Conservation (phyloP, 768 basidiomycete genomes). For the Suillus hirtellus region DNA sequence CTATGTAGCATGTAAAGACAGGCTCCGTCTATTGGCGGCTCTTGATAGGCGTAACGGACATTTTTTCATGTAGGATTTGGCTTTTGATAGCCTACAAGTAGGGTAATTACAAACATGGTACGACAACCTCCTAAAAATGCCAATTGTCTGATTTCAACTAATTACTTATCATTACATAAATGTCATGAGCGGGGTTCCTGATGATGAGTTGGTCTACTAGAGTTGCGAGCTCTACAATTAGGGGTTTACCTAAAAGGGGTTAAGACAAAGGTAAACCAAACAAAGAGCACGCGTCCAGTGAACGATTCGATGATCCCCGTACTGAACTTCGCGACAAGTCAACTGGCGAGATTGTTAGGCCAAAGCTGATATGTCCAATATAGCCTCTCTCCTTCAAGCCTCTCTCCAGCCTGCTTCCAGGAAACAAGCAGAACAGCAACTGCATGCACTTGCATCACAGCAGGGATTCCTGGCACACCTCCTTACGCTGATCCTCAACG, state of each 20-base stretch:
- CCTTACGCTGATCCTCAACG: slow-evolving; percentile 73
- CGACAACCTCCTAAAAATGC: no score
- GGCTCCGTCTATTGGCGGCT: no score
- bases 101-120: no score
- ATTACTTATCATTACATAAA: no score
- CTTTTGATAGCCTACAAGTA: no score
- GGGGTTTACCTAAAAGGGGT: neutral
- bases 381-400: slow-evolving; percentile 68
- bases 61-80: no score
- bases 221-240: neutral
- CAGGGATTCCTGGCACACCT: slow-evolving; percentile 80
- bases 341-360: neutral
- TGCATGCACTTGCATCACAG: slow-evolving; percentile 66
- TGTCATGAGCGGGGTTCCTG: no score
- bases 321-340: slow-evolving; percentile 1
- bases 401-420: slow-evolving; percentile 69
- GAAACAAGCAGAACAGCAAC: slow-evolving; percentile 80
- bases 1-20: no score
- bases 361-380: slow-evolving; percentile 53
- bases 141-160: no score
- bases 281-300: slow-evolving; percentile 15
- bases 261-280: slow-evolving; percentile 6
- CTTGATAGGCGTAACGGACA: no score
- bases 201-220: no score
- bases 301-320: neutral